A percentile compares a stretch with the other conserved stretches of the same genome.
These are phyloP conservation scores for Dicorynia guianensis DNA, from an alignment of 306 rosid genomes.

Conservation along the genomic window DNA sequence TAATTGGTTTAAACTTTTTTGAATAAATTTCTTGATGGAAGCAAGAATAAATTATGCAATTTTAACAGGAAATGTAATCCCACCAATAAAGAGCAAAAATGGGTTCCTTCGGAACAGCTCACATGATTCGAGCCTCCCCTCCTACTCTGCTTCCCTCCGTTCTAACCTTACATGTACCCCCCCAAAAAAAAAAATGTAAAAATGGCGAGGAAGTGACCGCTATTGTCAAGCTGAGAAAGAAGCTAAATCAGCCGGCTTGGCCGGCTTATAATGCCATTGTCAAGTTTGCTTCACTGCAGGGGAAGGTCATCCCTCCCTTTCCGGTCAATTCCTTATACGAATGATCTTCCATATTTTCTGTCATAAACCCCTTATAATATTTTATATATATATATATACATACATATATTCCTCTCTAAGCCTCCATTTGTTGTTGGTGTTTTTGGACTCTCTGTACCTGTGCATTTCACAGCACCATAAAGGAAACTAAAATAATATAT, in stretches of 20 bases:
- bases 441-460: slow-evolving; percentile 4
- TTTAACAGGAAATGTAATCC: too few relatives aligned
- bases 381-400: too few relatives aligned
- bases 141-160: too few relatives aligned
- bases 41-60: not conserved
- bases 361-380: slow-evolving; percentile 20
- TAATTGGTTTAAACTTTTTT: not conserved
- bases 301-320: slow-evolving; percentile 58
- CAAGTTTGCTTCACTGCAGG: slow-evolving; percentile 59
- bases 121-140: too few relatives aligned
- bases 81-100: too few relatives aligned
- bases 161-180: too few relatives aligned
- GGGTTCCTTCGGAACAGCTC: too few relatives aligned
- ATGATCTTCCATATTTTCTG: slow-evolving; percentile 49
- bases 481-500: slow-evolving; percentile 35
- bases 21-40: not conserved
- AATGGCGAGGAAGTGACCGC: slow-evolving; percentile 47
- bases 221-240: slow-evolving; percentile 49
- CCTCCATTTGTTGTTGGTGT: slow-evolving; percentile 35
- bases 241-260: slow-evolving; percentile 46
- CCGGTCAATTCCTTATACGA: slow-evolving; percentile 64
- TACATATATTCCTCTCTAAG: slow-evolving; percentile 27
- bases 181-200: too few relatives aligned
- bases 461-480: slow-evolving; percentile 19
- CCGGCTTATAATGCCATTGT: slow-evolving; percentile 29